Evolutionary conservation across 495 filamentous ascomycete species (phyloP), one percentile per base, ranked within the genome.

Genomic region (Hyaloscypha finlandica): DNA sequence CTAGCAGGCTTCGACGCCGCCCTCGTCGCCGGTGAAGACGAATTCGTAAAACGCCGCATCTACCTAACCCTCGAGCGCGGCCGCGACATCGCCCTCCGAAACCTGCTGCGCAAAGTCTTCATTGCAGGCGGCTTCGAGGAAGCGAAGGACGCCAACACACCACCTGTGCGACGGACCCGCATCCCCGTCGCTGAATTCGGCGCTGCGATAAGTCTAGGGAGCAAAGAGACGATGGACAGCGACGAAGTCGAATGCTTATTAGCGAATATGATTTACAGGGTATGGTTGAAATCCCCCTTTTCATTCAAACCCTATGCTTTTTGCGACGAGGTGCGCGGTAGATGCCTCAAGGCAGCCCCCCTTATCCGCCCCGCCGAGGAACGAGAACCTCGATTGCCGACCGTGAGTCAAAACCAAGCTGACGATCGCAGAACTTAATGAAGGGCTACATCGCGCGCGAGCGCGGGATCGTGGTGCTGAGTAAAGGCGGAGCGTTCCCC

Each of bases 361-460:
- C 55, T 59, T 65, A 48, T 42, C 37, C 20, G 29, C 25, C 61
- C 33, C 53, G 8, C 53, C 20, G 6, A 32, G 30, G 29, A 8
- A 30, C 30, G 9, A 51, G 22, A 55, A 19, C 58, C 61, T 11
- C 33, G 59, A 59, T 67, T 25, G 25, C 42, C 61, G 61, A 67
- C 61, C 12, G 59, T 56, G n/a, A 53, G 35, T 45, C 33, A 32
- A 61, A 25, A 19, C 35, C 55, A 54, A 22, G 63, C 70, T 74
- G 61, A 69, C 63, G 11, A 56, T 42, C 33, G 16, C 68, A 99
- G 92, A 90, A 90, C 63, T 83, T 95, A 16, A 96, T 98, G 89
- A 99, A 97, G 79, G 95, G 95, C 61, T 99, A 99, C 79, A 98
- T 99, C 68, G 87, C 92, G 33, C 92, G 93, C 65, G 94, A 96